Evolutionary conservation across 176 grass and related monocot genomes (phyloP), one percentile per base, ranked within the genome.

Genomic region (Urochloa ruziziensis): DNA sequence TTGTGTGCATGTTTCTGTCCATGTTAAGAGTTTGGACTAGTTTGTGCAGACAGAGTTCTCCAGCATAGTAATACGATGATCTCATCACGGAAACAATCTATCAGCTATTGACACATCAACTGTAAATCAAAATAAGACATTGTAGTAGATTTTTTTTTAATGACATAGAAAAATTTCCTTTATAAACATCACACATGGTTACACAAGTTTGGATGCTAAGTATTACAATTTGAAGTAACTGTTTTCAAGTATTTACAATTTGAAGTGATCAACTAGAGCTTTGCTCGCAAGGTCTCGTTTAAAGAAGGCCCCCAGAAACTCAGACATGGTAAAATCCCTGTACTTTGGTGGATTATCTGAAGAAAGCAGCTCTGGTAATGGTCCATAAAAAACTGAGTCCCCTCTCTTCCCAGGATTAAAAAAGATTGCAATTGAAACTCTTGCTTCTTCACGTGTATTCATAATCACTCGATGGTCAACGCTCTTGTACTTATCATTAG

Each of bases 401-500:
- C 77, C 90, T 54, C 83, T 82, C 67, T 87, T 94, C 12, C 76
- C 83, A 65, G 92, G 94, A 67, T 83, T 94, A 54, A 91, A 92
- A 72, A 97, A 97, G 27, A 90, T 58, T 39, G 56, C 92, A 3
- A 92, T 72, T 39, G 94, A 94, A 67, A 94, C 92, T 75, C 94
- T 94, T 6, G 94, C 88, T 70, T 92, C 78, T 46, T 92, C 42
- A 13, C 16, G 27, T 17, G 70, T 77, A 62, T 85, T 86, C 71
- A 90, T 87, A 46, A 94, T 67, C 47, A 90, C 92, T n/a, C 88
- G 79, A 80, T 94, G 92, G 73, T 94, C 88, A 2, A 97, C 95
- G 3, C 95, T 97, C 78, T 57, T 91, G 54, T 92, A 93, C 70
- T 89, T 80, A 40, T 93, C 88, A 21, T 94, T 97, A 32, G 92